A percentile compares a stretch with the other conserved stretches of the same genome.
Conservation (phyloP, 805 yeast genomes). For the Wickerhamomyces hampshirensis region DNA sequence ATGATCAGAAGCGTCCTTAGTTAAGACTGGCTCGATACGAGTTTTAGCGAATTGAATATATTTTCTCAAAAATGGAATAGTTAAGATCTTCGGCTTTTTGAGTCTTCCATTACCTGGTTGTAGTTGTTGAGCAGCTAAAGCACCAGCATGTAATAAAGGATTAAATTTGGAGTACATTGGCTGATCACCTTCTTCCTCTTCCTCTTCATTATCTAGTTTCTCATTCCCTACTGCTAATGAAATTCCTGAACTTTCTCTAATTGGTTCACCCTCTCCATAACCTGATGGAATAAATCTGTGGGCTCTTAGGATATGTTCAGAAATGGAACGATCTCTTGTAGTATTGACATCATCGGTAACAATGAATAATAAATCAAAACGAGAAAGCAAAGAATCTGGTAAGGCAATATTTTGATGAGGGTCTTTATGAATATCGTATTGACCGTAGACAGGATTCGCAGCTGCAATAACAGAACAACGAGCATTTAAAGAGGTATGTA, state of each 20-base stretch:
- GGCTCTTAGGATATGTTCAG: slow-evolving; percentile 93
- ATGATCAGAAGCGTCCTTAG: slow-evolving; percentile 70
- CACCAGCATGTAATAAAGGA: slow-evolving; percentile 79
- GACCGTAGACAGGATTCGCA: slow-evolving; percentile 96
- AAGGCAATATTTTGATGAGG: slow-evolving; percentile 96
- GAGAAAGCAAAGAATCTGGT: slow-evolving; percentile 93
- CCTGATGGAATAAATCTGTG: slow-evolving; percentile 89
- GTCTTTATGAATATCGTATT: slow-evolving; percentile 90
- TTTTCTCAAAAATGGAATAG: slow-evolving; percentile 84
- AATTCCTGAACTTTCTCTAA: slow-evolving; percentile 67
- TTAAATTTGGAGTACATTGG: slow-evolving; percentile 79
- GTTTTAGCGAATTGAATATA: slow-evolving; percentile 92
- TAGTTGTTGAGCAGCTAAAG: slow-evolving; percentile 36
- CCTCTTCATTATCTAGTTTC: slow-evolving; percentile 45
- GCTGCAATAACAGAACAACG: slow-evolving; percentile 97
- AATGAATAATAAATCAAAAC: slow-evolving; percentile 92
- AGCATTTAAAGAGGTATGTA: slow-evolving; percentile 93
- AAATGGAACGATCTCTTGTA: slow-evolving; percentile 74
- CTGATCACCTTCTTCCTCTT: slow-evolving; percentile 30
- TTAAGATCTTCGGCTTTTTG: slow-evolving; percentile 43
- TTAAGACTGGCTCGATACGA: slow-evolving; percentile 75
- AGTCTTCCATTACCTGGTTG: slow-evolving; percentile 28
- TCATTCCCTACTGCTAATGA: slow-evolving; percentile 79
- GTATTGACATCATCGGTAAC: slow-evolving; percentile 94
- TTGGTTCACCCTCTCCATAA: slow-evolving; percentile 87